These are phyloP conservation scores for Carex parvula DNA, from an alignment of 176 grass and related monocot species.

Conservation along the genomic window DNA sequence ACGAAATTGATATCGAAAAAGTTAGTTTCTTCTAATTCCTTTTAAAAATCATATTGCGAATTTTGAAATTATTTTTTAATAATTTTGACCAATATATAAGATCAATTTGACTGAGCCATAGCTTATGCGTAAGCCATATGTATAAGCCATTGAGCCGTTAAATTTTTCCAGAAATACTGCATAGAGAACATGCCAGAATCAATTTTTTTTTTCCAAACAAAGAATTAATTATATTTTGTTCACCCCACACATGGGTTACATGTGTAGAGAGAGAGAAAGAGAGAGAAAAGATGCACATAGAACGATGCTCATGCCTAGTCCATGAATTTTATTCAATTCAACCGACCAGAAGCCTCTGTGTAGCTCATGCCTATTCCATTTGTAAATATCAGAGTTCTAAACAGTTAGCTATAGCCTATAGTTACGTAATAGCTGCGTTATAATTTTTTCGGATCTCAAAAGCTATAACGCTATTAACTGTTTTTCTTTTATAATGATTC, in stretches of 20 bases:
- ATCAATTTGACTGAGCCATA: background rate
- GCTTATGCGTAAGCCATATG: background rate
- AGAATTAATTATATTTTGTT: background rate
- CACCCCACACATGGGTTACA: slow-evolving; percentile 25
- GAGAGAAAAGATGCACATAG: background rate
- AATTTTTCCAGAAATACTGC: background rate
- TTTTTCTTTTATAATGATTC: no score
- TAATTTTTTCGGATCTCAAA: no score
- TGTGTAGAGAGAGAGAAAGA: slow-evolving; percentile 22
- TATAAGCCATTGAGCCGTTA: background rate
- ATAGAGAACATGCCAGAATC: background rate
- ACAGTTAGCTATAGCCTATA: no score
- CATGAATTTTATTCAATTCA: slow-evolving; percentile 35
- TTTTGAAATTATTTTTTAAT: no score
- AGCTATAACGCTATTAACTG: no score
- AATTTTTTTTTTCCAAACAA: background rate
- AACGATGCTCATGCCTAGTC: slow-evolving; percentile 9
- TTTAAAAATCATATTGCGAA: background rate
- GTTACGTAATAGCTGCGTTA: no score
- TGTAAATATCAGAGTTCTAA: no score
- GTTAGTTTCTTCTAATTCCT: background rate
- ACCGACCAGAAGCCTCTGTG: no score
- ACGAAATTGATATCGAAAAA: background rate
- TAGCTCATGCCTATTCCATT: no score
- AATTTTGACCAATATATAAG: background rate